Percentiles rank a stretch among this genome's conserved stretches.
Evolutionary conservation across 371 early-diverging fungal species (phyloP).

Genomic region (Syncephalastrum contaminatum): DNA sequence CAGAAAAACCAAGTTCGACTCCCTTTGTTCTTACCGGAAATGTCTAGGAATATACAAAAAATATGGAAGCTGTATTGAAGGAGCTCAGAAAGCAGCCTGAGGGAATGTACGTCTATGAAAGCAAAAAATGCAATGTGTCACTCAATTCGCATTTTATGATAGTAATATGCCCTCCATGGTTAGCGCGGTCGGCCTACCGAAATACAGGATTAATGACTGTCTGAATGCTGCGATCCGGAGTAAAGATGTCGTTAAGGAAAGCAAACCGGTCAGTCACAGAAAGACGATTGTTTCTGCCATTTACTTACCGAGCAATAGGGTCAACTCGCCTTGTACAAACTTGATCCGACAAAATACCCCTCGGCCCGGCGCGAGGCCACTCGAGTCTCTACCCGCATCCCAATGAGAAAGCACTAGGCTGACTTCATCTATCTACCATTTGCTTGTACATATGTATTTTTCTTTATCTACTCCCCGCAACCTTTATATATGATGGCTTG

Average conservation of each 20-base stretch:
- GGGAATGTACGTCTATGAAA: conserved; percentile 26
- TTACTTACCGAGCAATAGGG: conserved; percentile 1
- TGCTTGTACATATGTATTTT: too few relatives aligned
- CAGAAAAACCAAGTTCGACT: not conserved
- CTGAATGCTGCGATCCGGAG: conserved; percentile 27
- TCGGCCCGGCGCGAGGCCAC: not conserved
- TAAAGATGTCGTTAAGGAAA: conserved; percentile 26
- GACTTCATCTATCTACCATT: too few relatives aligned
- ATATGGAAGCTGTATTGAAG: conserved; percentile 27
- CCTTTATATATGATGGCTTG: too few relatives aligned
- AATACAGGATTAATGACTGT: conserved; percentile 23
- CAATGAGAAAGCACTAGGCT: too few relatives aligned
- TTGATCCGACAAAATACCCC: conserved; percentile 15
- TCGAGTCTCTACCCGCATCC: conserved; percentile 1
- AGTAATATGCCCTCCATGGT: conserved; percentile 23
- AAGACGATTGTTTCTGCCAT: too few relatives aligned
- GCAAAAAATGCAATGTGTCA: too few relatives aligned
- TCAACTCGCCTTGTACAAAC: conserved; percentile 13
- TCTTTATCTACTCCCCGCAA: too few relatives aligned
- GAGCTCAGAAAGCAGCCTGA: conserved; percentile 20
- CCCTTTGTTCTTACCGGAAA: not conserved
- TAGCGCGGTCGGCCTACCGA: conserved; percentile 13
- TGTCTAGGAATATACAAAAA: conserved; percentile 23
- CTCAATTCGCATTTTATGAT: too few relatives aligned
- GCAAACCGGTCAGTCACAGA: conserved; percentile 14